Base-by-base conservation (phyloP, 495 filamentous ascomycete genomes). In the Aspergillus olivimuriae region DNA sequence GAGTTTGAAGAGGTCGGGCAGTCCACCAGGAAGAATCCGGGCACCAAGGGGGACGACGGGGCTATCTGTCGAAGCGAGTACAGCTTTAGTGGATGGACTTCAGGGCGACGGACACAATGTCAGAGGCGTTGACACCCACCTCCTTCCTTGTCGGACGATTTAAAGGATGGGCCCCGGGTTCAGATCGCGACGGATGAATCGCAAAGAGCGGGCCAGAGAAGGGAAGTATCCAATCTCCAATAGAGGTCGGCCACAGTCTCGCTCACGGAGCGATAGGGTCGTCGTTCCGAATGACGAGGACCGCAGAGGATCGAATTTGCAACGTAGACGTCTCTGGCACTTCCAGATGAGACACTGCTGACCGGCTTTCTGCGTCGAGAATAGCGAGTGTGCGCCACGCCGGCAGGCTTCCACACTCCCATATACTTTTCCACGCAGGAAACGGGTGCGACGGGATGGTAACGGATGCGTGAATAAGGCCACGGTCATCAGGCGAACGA, bases 401-500 rank as follows among this genome's bases (percentile, higher is more conserved):
- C 36, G 47, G 43, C 36, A 46, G 42, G 44, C 33, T 48, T 46
- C 35, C 15, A 26, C 35, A 30, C 41, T 57, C 31, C 53, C 52
- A 36, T 54, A 38, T 19, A 47, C 36, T 34, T 34, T 35, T 34
- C 39, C 39, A 46, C 46, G 42, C 38, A 30, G 20, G 44, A 54
- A 51, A 46, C 31, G 15, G 5, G 11, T 28, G 24, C 36, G 32
- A 44, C 36, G 49, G 24, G 39, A 51, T 51, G 43, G 31, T 44
- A 39, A 51, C 51, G 38, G 35, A 34, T 43, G 44, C 34, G 46
- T 53, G 55, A 61, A 66, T 36, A 52, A 51, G 50, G 39, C 40
- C 50, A 59, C 26, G 34, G 21, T 50, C 59, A 65, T 63, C 36
- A 55, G 50, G 53, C 55, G 59, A 61, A 65, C 44, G 52, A 52